A percentile compares a stretch with the other conserved stretches of the same genome.
These are phyloP conservation scores for Pichia sp. DNA, from an alignment of 1,139 yeast species.

Conservation along the genomic window DNA sequence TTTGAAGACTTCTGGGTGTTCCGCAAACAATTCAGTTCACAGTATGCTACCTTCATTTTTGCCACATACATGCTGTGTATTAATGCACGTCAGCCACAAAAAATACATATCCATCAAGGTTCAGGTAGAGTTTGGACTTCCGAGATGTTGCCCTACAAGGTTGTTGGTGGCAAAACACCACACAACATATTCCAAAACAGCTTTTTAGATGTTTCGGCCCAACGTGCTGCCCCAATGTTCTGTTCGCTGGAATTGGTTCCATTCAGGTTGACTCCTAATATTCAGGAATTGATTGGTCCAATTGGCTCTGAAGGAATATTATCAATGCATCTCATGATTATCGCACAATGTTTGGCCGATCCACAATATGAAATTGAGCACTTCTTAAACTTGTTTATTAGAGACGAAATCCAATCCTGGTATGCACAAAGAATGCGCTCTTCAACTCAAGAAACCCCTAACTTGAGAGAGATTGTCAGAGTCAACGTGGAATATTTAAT, in stretches of 20 bases:
- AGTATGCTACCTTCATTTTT: conserved; percentile 92
- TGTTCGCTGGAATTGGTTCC: conserved; percentile 95
- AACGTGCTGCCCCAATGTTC: conserved; percentile 79
- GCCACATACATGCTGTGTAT: conserved; percentile 95
- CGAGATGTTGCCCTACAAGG: conserved; percentile 89
- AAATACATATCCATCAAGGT: conserved; percentile 73
- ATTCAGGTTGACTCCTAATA: conserved; percentile 91
- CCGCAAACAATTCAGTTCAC: conserved; percentile 91
- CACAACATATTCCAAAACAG: conserved; percentile 48
- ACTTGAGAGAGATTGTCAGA: conserved; percentile 79
- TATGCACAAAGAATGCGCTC: conserved; percentile 78
- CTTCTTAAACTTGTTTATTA: conserved; percentile 82
- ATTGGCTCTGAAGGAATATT: conserved; percentile 87
- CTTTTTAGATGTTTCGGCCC: conserved; percentile 51
- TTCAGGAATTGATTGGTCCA: conserved; percentile 91
- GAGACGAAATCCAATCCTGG: conserved; percentile 95
- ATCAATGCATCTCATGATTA: conserved; percentile 77
- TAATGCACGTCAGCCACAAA: conserved; percentile 89
- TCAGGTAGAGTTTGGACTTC: conserved; percentile 93
- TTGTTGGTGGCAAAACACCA: conserved; percentile 48
- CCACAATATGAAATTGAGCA: conserved; percentile 89
- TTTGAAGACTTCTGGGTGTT: conserved; percentile 97
- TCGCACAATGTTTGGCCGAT: conserved; percentile 84
- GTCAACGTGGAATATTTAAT: conserved; percentile 83
- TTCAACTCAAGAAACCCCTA: conserved; percentile 62